Conservation (phyloP, 306 rosid genomes). For the Leucaena leucocephala region DNA sequence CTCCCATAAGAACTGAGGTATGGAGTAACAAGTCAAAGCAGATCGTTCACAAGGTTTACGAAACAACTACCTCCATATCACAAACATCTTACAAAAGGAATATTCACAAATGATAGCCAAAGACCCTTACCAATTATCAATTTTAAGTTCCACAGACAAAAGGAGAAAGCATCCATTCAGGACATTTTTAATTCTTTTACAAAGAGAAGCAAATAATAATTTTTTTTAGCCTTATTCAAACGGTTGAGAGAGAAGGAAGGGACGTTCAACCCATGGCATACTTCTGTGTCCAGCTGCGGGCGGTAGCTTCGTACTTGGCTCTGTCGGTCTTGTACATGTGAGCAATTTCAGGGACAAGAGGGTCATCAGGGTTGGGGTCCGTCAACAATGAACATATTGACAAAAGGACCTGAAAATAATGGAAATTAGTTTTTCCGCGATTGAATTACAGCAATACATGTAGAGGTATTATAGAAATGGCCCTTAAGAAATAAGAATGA, state of each 20-base stretch:
- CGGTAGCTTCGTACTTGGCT: constrained; percentile 84
- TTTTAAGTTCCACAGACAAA: constrained; percentile 39
- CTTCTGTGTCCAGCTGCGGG: constrained; percentile 95
- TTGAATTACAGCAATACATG: background rate
- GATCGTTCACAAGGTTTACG: constrained; percentile 43
- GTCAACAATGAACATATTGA: constrained; percentile 88
- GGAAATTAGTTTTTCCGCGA: constrained; percentile 28
- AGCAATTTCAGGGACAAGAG: constrained; percentile 87
- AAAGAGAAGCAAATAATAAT: constrained; percentile 39
- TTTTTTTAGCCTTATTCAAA: constrained; percentile 24
- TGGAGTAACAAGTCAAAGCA: constrained; percentile 34
- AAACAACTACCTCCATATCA: constrained; percentile 45
- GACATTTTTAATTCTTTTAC: constrained; percentile 43
- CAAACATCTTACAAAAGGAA: constrained; percentile 50
- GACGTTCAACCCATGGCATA: constrained; percentile 77
- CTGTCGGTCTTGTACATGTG: constrained; percentile 92
- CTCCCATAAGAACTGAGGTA: background rate
- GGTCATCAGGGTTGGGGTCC: constrained; percentile 90
- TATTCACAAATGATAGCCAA: constrained; percentile 60
- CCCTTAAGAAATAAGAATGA: background rate
- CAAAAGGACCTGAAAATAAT: constrained; percentile 64
- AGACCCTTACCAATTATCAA: constrained; percentile 47
- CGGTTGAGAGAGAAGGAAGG: constrained; percentile 7
- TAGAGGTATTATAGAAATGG: background rate
- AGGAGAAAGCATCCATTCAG: constrained; percentile 42